phyloP scores from a whole-genome alignment of 108 stramenopile species.

The Skeletonema grethae region DNA sequence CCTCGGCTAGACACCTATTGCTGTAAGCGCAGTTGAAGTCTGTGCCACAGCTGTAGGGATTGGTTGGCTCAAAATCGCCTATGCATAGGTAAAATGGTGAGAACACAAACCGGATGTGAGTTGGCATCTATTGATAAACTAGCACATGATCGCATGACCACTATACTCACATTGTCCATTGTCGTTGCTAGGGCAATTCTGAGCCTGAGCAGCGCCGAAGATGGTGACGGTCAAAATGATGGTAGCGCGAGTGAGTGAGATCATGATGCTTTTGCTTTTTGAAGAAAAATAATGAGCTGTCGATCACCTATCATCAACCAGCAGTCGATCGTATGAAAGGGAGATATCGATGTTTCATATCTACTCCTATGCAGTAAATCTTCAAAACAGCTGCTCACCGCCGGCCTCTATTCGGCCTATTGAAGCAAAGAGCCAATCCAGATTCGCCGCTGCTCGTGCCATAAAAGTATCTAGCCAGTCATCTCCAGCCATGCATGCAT shows the following conservation, averaged over 20 bases:
- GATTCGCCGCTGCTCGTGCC: too few species aligned
- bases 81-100: background rate
- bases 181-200: background rate
- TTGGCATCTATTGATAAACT: background rate
- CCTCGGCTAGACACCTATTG: background rate
- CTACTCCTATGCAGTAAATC: too few species aligned
- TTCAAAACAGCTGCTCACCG: too few species aligned
- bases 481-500: too few species aligned
- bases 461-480: too few species aligned
- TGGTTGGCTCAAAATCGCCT: background rate
- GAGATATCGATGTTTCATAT: too few species aligned
- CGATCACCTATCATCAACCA: background rate
- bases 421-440: too few species aligned
- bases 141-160: background rate
- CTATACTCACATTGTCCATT: slow-evolving; percentile 1
- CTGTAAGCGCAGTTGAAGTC: background rate
- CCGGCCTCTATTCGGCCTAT: too few species aligned
- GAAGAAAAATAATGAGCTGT: background rate
- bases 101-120: background rate
- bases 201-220: background rate
- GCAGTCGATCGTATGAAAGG: too few species aligned
- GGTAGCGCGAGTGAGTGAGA: background rate
- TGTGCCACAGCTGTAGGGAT: slow-evolving; percentile 1
- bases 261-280: background rate
- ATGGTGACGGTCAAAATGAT: background rate